Percentiles rank a stretch among this genome's conserved stretches.
Conservation (phyloP, 805 yeast genomes). For the Kodamaea restingae region DNA sequence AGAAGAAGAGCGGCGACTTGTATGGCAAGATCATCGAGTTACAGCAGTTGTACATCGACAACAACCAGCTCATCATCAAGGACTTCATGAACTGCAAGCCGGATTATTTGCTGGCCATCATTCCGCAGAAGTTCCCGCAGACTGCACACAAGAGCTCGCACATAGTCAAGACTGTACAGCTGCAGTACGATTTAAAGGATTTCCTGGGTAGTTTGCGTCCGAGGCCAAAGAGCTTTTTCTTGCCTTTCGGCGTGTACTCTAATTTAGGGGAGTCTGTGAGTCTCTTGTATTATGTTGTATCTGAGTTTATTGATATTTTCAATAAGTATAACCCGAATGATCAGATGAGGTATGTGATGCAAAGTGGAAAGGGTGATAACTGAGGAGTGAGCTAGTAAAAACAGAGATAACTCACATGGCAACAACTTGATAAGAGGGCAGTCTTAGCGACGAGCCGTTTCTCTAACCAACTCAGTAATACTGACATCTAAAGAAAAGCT, state of each 20-base stretch:
- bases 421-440: too few species aligned
- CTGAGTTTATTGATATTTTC: slow-evolving; percentile 29
- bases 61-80: slow-evolving; percentile 19
- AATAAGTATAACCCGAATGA: slow-evolving; percentile 14
- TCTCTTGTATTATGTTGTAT: slow-evolving; percentile 25
- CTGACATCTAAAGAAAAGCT: too few species aligned
- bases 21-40: slow-evolving; percentile 23
- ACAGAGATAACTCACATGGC: too few species aligned
- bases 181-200: slow-evolving; percentile 10
- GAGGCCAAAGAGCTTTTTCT: slow-evolving; percentile 22
- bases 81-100: slow-evolving; percentile 27
- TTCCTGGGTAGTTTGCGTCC: slow-evolving; percentile 20
- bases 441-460: too few species aligned
- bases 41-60: slow-evolving; percentile 25
- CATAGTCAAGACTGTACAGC: slow-evolving; percentile 8
- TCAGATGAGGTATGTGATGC: slow-evolving; percentile 11
- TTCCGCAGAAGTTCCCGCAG: slow-evolving; percentile 28
- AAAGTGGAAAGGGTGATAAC: too few species aligned
- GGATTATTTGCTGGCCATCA: slow-evolving; percentile 20
- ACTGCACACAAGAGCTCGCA: slow-evolving; percentile 25
- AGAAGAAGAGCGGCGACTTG: slow-evolving; percentile 13
- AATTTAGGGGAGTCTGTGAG: slow-evolving; percentile 30
- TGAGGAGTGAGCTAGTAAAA: too few species aligned
- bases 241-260: slow-evolving; percentile 37
- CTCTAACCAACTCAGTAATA: too few species aligned